Conservation (phyloP, 1,284 basidiomycete species). For the Puccinia coronata region DNA sequence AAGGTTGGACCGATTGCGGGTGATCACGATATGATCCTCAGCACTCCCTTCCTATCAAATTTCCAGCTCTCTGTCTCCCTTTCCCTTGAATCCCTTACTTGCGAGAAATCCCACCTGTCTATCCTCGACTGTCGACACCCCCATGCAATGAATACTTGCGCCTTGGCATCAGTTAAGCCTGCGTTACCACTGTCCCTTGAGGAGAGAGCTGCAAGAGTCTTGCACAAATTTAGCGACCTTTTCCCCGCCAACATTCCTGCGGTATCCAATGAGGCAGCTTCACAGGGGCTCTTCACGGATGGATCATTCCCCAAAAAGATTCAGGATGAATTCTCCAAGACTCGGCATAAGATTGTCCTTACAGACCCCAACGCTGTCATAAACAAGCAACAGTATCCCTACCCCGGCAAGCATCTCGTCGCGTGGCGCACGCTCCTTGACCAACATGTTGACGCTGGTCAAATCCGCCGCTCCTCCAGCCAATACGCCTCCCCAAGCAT, state of each 20-base stretch:
- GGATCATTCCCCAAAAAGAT: neutral
- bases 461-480: neutral
- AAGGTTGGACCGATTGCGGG: neutral
- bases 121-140: neutral
- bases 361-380: neutral
- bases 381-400: neutral
- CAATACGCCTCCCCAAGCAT: constrained; percentile 8
- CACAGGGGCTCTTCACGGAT: neutral
- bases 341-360: neutral
- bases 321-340: neutral
- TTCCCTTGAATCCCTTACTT: neutral
- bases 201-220: neutral
- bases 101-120: neutral
- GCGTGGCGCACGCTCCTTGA: neutral
- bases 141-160: neutral
- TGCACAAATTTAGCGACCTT: neutral
- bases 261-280: neutral
- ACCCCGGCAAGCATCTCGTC: neutral
- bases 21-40: neutral
- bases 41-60: neutral
- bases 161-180: too few species aligned
- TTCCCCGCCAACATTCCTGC: neutral
- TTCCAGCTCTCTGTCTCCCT: neutral
- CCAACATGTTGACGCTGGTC: neutral
- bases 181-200: too few species aligned